Evolutionary conservation across 2,329 filamentous ascomycete genomes (phyloP).

Genomic region (Botrytis medusae): DNA sequence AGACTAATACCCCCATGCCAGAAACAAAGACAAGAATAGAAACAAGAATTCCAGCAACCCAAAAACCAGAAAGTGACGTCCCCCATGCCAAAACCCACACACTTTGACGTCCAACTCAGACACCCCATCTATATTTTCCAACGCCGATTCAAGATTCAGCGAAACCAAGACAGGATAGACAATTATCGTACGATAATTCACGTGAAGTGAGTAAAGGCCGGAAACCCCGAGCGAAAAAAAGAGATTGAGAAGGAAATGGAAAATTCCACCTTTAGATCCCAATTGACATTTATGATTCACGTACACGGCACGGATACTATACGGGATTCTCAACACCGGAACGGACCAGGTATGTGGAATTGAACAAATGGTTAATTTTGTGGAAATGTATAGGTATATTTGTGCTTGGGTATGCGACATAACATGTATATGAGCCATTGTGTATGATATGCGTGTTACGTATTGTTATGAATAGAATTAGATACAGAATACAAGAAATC

Average conservation of each 20-base stretch:
- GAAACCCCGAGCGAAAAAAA: neutral
- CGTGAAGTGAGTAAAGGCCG: neutral
- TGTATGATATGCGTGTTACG: neutral
- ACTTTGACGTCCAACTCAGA: neutral
- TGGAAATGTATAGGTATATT: neutral
- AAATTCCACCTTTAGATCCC: neutral
- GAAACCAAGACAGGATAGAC: neutral
- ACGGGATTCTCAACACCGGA: neutral
- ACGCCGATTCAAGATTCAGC: neutral
- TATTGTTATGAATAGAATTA: neutral
- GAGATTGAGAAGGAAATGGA: neutral
- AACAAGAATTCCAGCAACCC: neutral
- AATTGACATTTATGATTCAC: neutral
- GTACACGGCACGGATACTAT: neutral
- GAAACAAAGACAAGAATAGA: neutral
- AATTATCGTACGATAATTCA: neutral
- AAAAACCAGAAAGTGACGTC: neutral
- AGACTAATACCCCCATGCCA: neutral
- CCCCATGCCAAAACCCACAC: neutral
- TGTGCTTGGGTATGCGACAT: neutral
- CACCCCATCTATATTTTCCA: neutral
- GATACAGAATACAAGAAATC: neutral
- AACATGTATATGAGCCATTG: neutral
- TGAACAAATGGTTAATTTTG: neutral
- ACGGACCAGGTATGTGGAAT: neutral